Evolutionary conservation across 192 early-diverging fungal species (phyloP).

Genomic region (Mortierella claussenii): DNA sequence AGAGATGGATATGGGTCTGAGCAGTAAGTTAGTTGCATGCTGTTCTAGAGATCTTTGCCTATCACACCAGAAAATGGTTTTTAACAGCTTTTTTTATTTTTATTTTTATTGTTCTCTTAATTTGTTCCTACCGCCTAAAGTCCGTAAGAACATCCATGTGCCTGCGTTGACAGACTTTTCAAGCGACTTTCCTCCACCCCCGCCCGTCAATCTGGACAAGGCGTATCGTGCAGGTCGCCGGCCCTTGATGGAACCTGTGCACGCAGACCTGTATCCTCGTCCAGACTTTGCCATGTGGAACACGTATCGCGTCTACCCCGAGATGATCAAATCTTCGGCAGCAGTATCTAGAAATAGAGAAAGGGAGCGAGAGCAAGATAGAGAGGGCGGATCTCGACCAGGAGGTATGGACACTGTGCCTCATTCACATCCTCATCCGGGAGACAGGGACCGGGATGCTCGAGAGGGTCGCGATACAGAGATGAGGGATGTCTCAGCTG

Average conservation of each 20-base stretch:
- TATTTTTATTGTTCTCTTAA: neutral
- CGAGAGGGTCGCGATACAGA: conserved; percentile 28
- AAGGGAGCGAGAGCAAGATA: neutral
- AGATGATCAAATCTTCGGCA: conserved; percentile 34
- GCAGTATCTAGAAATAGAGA: neutral
- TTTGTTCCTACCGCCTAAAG: neutral
- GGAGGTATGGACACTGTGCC: conserved; percentile 45
- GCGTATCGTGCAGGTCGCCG: conserved; percentile 39
- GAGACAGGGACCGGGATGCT: conserved; percentile 19
- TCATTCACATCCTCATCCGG: conserved; percentile 25
- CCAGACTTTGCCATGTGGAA: conserved; percentile 81
- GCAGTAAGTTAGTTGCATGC: conserved; percentile 48
- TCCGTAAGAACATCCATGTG: conserved; percentile 49
- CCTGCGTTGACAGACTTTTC: conserved; percentile 44
- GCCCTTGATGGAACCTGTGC: conserved; percentile 66
- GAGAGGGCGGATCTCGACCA: conserved; percentile 12
- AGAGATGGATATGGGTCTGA: conserved; percentile 79
- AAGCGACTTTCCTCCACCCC: conserved; percentile 50
- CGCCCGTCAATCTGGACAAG: conserved; percentile 41
- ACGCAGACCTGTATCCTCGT: conserved; percentile 75
- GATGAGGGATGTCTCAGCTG: conserved; percentile 21
- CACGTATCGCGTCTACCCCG: conserved; percentile 58
- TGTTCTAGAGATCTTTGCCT: no score
- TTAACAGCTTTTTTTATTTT: neutral
- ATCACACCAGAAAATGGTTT: conserved; percentile 7